Evolutionary conservation across 371 early-diverging fungal species (phyloP), one percentile per base, ranked within the genome.

Genomic region (Mycotypha africana): DNA sequence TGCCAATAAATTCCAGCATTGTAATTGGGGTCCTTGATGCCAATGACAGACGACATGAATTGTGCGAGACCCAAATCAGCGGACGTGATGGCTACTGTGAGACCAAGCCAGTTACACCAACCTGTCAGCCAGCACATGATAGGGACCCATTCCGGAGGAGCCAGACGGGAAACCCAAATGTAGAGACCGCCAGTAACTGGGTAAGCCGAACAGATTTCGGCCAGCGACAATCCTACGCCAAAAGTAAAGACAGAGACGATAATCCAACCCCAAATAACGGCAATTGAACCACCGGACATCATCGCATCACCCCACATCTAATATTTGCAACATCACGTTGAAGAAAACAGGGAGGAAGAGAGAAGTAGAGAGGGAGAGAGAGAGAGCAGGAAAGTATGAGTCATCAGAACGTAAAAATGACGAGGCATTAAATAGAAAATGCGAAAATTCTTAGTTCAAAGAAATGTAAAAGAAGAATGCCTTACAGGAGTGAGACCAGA

Each of bases 121-220:
- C 79, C 79, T 5, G 75, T 74, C 21, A 79, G 31, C 68, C 70
- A 79, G 19, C 75, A 73, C 48, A 71, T 67, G 16, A 79, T 45
- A 17, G 79, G 79, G 4, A 76, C 75, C 70, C 74, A 76, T 24
- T 70, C 63, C 4, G 75, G 57, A 22, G 71, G 67, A 6, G 77
- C 76, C 11, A 79, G 48, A 8, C 63, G 59, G 10, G 84, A 78
- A 1, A 84, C 74, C 80, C 81, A 85, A 47, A 77, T 79, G 32
- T 67, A 71, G 9, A 67, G 47, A n/a, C 69, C 69, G 12, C 88
- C 88, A 11, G 82, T 78, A 11, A 83, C 76, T 8, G 88, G 85
- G 57, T 69, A 81, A 2, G 88, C 78, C 2, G 81, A 80, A 45
- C 85, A 84, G 41, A 87, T 87, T 58, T 87, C 88, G 17, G 88